These are phyloP conservation scores for Aspergillus bridgeri DNA, from an alignment of 495 filamentous ascomycete genomes.

Conservation along the genomic window DNA sequence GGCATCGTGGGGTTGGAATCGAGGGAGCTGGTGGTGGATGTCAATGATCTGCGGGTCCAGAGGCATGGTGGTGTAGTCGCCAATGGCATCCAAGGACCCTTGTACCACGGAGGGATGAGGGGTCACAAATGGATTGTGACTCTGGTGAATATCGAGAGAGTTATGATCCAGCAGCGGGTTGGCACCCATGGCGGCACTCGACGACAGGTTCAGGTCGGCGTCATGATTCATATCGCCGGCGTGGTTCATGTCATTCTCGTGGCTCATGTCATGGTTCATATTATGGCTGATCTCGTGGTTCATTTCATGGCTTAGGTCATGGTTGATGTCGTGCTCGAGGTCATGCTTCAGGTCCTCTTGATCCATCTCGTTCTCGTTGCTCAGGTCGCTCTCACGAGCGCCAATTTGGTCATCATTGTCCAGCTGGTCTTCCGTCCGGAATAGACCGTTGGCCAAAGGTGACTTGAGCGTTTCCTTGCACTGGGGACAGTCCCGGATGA, in stretches of 20 bases:
- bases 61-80: slow-evolving; percentile 39
- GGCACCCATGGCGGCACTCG: slow-evolving; percentile 19
- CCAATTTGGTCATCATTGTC: slow-evolving; percentile 21
- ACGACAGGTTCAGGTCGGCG: slow-evolving; percentile 11
- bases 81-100: slow-evolving; percentile 33
- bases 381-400: slow-evolving; percentile 8
- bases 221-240: not conserved
- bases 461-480: slow-evolving; percentile 79
- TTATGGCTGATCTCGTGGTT: not conserved
- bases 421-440: slow-evolving; percentile 24
- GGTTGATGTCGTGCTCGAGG: not conserved
- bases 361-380: slow-evolving; percentile 7
- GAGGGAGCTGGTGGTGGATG: slow-evolving; percentile 37
- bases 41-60: slow-evolving; percentile 48
- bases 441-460: slow-evolving; percentile 33
- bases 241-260: not conserved
- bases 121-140: slow-evolving; percentile 36
- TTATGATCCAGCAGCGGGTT: slow-evolving; percentile 34
- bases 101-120: slow-evolving; percentile 26
- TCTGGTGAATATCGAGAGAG: slow-evolving; percentile 22
- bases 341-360: not conserved
- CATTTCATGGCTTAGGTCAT: not conserved
- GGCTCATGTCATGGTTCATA: not conserved
- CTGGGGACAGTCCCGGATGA: slow-evolving; percentile 86
- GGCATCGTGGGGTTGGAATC: slow-evolving; percentile 36